Conservation (phyloP, 768 basidiomycete genomes). For the Lepiota brunneoincarnata region DNA sequence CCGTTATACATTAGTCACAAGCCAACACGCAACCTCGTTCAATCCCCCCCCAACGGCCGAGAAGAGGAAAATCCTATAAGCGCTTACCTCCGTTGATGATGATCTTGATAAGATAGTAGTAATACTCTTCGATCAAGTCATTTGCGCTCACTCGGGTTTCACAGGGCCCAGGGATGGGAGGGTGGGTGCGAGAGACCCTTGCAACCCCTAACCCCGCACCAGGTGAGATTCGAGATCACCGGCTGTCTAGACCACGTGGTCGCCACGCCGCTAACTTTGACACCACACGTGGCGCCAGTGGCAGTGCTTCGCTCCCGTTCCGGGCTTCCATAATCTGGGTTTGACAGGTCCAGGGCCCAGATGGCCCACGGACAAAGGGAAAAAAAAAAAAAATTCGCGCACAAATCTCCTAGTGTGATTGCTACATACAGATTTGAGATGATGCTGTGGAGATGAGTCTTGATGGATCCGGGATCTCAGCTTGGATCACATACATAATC, state of each 20-base stretch:
- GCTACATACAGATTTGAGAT: conserved; percentile 8
- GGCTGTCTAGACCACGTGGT: conserved; percentile 26
- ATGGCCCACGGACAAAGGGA: conserved; percentile 5
- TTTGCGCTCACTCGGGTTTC: background rate
- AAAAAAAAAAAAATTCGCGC: conserved; percentile 4
- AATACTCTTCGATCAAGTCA: too few relatives aligned
- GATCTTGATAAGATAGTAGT: conserved; percentile 4
- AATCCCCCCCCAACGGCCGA: too few relatives aligned
- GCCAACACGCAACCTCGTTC: too few relatives aligned
- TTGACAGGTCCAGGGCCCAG: conserved; percentile 22
- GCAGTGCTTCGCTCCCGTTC: conserved; percentile 33
- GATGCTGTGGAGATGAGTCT: conserved; percentile 8
- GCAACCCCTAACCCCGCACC: conserved; percentile 6
- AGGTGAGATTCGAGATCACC: conserved; percentile 11
- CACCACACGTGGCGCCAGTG: conserved; percentile 31
- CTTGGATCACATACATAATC: conserved; percentile 12
- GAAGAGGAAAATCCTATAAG: background rate
- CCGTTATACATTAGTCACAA: too few relatives aligned
- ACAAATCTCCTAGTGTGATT: conserved; percentile 9
- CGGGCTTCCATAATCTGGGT: conserved; percentile 25
- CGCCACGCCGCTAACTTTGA: conserved; percentile 22
- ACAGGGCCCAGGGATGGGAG: too few relatives aligned
- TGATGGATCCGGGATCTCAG: conserved; percentile 14
- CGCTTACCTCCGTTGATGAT: conserved; percentile 3
- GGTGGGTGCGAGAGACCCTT: background rate